These are phyloP conservation scores for Macadamia integrifolia DNA, from an alignment of 164 flowering plant genomes.

Conservation along the genomic window DNA sequence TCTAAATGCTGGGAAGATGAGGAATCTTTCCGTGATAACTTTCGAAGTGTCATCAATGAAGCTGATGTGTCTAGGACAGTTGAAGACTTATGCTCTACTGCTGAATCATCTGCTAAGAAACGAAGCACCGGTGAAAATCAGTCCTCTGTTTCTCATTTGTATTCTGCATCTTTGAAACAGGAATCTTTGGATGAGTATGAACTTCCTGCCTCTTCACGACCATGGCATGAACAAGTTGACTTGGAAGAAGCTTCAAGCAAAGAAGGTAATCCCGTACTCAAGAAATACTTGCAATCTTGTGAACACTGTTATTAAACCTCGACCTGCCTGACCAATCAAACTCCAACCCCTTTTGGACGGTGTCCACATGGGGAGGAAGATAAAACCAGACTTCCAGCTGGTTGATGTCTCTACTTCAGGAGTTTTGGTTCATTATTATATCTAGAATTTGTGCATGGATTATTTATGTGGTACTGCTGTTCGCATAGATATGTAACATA, in stretches of 20 bases:
- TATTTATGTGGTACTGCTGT: too few species aligned
- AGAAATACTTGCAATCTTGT: background rate
- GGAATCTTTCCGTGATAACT: slow-evolving; percentile 11
- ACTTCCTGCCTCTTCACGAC: slow-evolving; percentile 16
- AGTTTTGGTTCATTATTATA: too few species aligned
- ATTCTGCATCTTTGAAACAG: slow-evolving; percentile 29
- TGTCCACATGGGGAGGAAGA: too few species aligned
- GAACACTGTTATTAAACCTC: too few species aligned
- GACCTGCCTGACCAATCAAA: too few species aligned
- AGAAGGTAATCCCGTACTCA: slow-evolving; percentile 22
- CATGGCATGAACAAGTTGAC: slow-evolving; percentile 26
- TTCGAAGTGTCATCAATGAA: slow-evolving; percentile 8
- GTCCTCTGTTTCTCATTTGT: slow-evolving; percentile 44
- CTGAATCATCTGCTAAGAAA: slow-evolving; percentile 70
- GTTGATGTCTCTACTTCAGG: too few species aligned
- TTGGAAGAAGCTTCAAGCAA: slow-evolving; percentile 20
- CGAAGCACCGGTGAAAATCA: slow-evolving; percentile 31
- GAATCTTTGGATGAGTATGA: slow-evolving; percentile 15
- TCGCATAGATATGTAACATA: too few species aligned
- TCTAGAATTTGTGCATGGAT: too few species aligned
- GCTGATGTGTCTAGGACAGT: slow-evolving; percentile 31
- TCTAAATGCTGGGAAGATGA: slow-evolving; percentile 31
- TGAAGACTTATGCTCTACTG: slow-evolving; percentile 76
- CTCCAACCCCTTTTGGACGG: too few species aligned
- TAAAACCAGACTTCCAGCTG: too few species aligned